Evolutionary conservation across 176 grass and related monocot genomes (phyloP).

Genomic region (Microstegium vimineum): DNA sequence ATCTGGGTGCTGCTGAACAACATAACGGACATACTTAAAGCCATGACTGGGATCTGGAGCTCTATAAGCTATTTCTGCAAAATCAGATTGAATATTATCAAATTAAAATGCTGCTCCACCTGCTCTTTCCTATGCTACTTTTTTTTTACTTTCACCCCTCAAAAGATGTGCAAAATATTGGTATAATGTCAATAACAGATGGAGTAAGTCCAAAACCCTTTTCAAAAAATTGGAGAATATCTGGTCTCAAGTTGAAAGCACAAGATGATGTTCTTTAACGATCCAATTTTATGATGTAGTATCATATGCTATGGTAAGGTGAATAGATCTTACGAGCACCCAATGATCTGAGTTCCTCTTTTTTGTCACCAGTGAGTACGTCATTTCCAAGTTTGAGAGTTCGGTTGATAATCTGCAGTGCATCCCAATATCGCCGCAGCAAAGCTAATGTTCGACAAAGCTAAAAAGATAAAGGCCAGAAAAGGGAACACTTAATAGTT

Average conservation of each 20-base stretch:
- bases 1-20: constrained; percentile 78
- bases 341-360: constrained; percentile 71
- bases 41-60: constrained; percentile 83
- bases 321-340: constrained; percentile 70
- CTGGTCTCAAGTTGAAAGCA: not conserved
- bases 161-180: not conserved
- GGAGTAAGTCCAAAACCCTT: not conserved
- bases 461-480: constrained; percentile 28
- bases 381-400: constrained; percentile 82
- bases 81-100: constrained; percentile 12
- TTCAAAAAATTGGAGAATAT: not conserved
- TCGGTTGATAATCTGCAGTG: constrained; percentile 78
- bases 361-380: constrained; percentile 47
- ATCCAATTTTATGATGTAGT: not conserved
- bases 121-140: not conserved
- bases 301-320: not conserved
- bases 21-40: constrained; percentile 85
- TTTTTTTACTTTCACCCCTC: not conserved
- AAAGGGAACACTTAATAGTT: not conserved
- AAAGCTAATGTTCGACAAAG: constrained; percentile 80
- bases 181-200: not conserved
- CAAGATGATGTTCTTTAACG: not conserved
- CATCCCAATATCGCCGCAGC: constrained; percentile 69
- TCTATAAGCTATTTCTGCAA: constrained; percentile 89
- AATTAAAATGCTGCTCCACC: not conserved